Percentiles rank a stretch among this genome's conserved stretches.
Evolutionary conservation across 768 basidiomycete species (phyloP).

Genomic region (Pulveroboletus sp.): DNA sequence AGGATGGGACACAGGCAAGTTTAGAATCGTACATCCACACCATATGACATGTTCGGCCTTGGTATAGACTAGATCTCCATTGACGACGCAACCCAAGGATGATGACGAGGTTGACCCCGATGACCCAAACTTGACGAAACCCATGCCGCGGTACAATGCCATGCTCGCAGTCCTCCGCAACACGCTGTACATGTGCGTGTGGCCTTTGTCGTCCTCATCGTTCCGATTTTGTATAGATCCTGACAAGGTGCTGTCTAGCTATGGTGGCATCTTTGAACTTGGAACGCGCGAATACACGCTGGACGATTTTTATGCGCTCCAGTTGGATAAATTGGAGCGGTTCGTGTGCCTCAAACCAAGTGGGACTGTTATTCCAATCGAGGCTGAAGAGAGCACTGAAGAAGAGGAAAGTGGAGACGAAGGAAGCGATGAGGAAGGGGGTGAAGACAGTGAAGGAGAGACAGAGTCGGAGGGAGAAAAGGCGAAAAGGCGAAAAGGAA

Average conservation of each 20-base stretch:
- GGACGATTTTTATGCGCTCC: constrained; percentile 79
- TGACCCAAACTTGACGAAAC: constrained; percentile 60
- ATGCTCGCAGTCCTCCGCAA: constrained; percentile 85
- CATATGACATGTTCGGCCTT: background rate
- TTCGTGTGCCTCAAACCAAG: constrained; percentile 71
- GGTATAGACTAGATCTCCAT: background rate
- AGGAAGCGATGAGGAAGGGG: constrained; percentile 49
- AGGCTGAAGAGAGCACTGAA: constrained; percentile 58
- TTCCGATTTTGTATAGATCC: background rate
- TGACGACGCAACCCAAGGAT: background rate
- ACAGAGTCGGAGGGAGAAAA: constrained; percentile 10
- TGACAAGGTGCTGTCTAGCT: constrained; percentile 38
- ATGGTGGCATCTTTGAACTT: constrained; percentile 85
- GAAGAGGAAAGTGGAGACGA: constrained; percentile 59
- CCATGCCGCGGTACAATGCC: constrained; percentile 76
- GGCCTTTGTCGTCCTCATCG: background rate
- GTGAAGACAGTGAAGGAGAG: constrained; percentile 19
- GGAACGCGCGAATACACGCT: constrained; percentile 82
- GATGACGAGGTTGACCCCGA: constrained; percentile 48
- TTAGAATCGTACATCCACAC: background rate
- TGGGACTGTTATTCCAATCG: constrained; percentile 54
- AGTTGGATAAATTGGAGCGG: constrained; percentile 79
- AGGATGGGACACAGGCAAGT: constrained; percentile 9
- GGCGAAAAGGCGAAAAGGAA: constrained; percentile 1
- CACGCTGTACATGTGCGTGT: constrained; percentile 74